Evolutionary conservation across 2,329 filamentous ascomycete genomes (phyloP), one percentile per base, ranked within the genome.

Genomic region (Fusarium sarcochroum): DNA sequence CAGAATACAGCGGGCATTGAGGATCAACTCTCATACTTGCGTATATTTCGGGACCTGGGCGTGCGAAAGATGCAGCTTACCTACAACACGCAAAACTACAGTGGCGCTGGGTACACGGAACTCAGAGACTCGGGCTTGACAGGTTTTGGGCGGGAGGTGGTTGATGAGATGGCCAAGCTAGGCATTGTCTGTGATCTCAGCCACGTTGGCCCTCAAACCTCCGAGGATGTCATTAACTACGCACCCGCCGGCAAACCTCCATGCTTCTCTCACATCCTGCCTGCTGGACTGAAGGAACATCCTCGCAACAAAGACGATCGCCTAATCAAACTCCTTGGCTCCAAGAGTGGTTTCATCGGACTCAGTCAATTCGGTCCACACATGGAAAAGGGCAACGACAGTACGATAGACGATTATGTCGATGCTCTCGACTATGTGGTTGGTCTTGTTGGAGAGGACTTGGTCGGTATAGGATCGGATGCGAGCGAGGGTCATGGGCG

Each of bases 61-160:
- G 79, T 82, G 10, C 74, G 76, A 17, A 80, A 81, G 63, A 81
- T 81, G 80, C 79, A 81, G 66, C 73, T 82, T 45, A 81, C 79
- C 2, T 81, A 80, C 73, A 82, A 81, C 54, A 80, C 79, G 7
- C 78, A 81, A 45, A 81, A 81, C 64, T 81, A 81, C 72, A 78
- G 76, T 9, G 79, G 79, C 9, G 76, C 78, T 3, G 79, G 80
- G 1, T 81, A 81, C 63, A 80, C 79, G 0, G 79, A 81, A 64
- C 55, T 76, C 5, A 72, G 74, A 18, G 79, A 80, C 66, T 74
- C 73, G 11, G 79, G 78, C 0, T 68, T 81, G 20, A 80, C 79
- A 1, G 79, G 77, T 1, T 79, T 80, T 42, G 76, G 77, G 9
- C 68, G 69, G 18, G 66, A 79, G 48, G 77, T 78, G 3, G 75